Evolutionary conservation across 306 rosid species (phyloP), one percentile per base, ranked within the genome.

Genomic region (cucumber (Cucumis sativus)): DNA sequence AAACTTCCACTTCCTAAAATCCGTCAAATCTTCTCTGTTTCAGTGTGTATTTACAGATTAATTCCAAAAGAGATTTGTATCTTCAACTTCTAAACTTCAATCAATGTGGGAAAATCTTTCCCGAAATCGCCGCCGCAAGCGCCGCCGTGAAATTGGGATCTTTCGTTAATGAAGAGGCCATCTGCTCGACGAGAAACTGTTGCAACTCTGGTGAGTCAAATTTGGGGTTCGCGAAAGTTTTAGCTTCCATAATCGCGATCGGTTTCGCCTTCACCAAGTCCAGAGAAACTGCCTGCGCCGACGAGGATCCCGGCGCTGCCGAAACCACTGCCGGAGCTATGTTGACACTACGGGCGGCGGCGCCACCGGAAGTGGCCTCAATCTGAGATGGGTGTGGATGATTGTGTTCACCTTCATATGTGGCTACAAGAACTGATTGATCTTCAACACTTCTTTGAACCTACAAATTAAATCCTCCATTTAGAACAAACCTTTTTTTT

Each of bases 331-430:
- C 87, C n/a, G 92, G 41, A 61, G 79, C 85, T 4, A 84, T 23
- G 63, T 72, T 75, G 78, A 74, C n/a, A 33, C 82, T 6, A n/a
- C 89, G 89, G 79, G 78, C 80, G 18, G 90, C 74, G 79, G 77
- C 77, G 14, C 90, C 76, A 57, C 87, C 88, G 3, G 94, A 84
- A 58, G 89, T 83, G 47, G 88, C 83, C 35, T 92, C 97, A 18
- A 83, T 62, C 54, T 80, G 97, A 73, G 88, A 75, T 54, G 91
- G 84, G 45, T 78, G 84, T 7, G 96, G 86, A 81, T 96, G 99
- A 81, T 91, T 96, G 82, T 96, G 99, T 81, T 92, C 99, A 8
- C 99, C 99, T 89, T 96, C 98, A 73, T 96, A 96, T 63, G 99
- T 96, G 40, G 98, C 98, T 47, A 92, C 98, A 41, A 96, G 72